A percentile compares a stretch with the other conserved stretches of the same genome.
Conservation (phyloP, 257 asterid species). For the Lavandula angustifolia region DNA sequence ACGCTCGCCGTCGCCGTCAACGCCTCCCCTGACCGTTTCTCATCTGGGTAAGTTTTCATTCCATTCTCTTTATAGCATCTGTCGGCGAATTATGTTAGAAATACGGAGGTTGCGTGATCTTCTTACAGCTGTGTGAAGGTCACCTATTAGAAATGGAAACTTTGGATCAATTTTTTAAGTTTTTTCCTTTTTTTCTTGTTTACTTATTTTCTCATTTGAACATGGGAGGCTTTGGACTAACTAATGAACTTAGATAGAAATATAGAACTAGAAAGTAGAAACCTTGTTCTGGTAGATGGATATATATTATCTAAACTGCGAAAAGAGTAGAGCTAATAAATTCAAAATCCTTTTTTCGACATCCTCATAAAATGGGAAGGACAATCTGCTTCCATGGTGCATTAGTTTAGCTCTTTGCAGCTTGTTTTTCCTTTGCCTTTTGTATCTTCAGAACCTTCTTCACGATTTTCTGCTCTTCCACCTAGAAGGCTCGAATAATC, state of each 20-base stretch:
- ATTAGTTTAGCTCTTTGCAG: slow-evolving; percentile 48
- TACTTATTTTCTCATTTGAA: background rate
- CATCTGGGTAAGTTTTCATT: too few relatives aligned
- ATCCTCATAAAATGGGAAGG: too few relatives aligned
- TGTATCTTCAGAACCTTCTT: slow-evolving; percentile 76
- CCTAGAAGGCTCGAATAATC: slow-evolving; percentile 74
- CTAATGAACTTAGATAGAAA: background rate
- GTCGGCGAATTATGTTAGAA: slow-evolving; percentile 11
- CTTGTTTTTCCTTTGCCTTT: slow-evolving; percentile 58
- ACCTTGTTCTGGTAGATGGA: slow-evolving; percentile 2
- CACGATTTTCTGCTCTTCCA: slow-evolving; percentile 74
- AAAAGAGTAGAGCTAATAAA: slow-evolving; percentile 14
- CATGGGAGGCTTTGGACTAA: background rate
- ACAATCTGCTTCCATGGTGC: background rate
- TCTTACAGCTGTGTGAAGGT: slow-evolving; percentile 2
- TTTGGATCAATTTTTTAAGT: too few relatives aligned
- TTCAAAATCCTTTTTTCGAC: slow-evolving; percentile 29
- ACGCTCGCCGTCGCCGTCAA: too few relatives aligned
- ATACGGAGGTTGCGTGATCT: slow-evolving; percentile 5
- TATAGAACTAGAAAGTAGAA: background rate
- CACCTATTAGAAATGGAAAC: background rate
- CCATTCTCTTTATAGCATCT: too few relatives aligned
- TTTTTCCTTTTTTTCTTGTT: background rate
- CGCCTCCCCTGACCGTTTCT: too few relatives aligned
- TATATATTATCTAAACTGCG: background rate